These are phyloP conservation scores for Xylaria scruposa DNA, from an alignment of 495 filamentous ascomycete genomes.

Conservation along the genomic window DNA sequence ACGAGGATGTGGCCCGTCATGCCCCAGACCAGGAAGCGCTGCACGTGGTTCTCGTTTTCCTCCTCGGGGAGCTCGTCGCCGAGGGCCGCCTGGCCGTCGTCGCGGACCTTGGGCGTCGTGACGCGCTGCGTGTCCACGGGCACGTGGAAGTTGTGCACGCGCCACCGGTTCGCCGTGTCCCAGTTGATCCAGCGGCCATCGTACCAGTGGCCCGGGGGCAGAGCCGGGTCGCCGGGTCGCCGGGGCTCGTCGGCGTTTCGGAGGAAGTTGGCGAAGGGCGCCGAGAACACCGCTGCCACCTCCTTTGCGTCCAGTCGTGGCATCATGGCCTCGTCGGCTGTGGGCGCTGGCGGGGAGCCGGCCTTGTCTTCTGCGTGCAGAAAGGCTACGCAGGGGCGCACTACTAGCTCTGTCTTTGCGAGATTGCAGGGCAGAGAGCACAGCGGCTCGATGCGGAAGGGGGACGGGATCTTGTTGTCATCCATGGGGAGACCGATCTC, in stretches of 20 bases:
- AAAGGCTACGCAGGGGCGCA: constrained; percentile 85
- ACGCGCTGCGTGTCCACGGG: constrained; percentile 68
- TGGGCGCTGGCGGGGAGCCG: constrained; percentile 42
- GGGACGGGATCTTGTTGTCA: constrained; percentile 64
- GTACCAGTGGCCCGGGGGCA: constrained; percentile 70
- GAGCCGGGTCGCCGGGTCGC: constrained; percentile 35
- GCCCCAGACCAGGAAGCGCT: constrained; percentile 81
- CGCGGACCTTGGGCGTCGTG: constrained; percentile 56
- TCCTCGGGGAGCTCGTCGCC: constrained; percentile 37
- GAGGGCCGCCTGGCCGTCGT: constrained; percentile 40
- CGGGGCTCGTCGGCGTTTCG: constrained; percentile 52
- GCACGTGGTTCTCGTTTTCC: constrained; percentile 51
- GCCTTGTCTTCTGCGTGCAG: constrained; percentile 64
- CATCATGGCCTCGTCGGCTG: constrained; percentile 74
- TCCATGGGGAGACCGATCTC: constrained; percentile 85
- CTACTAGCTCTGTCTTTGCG: constrained; percentile 79
- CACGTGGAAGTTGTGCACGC: constrained; percentile 90
- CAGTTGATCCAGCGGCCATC: constrained; percentile 69
- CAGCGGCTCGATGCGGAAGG: constrained; percentile 83
- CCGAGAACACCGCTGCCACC: constrained; percentile 90
- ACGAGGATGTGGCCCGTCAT: constrained; percentile 91
- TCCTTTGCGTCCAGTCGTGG: constrained; percentile 82
- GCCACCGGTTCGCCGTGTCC: constrained; percentile 64
- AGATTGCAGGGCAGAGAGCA: constrained; percentile 81
- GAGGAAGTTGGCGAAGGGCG: constrained; percentile 79